Conservation (phyloP, 495 filamentous ascomycete species). For the Penicillium parvum region DNA sequence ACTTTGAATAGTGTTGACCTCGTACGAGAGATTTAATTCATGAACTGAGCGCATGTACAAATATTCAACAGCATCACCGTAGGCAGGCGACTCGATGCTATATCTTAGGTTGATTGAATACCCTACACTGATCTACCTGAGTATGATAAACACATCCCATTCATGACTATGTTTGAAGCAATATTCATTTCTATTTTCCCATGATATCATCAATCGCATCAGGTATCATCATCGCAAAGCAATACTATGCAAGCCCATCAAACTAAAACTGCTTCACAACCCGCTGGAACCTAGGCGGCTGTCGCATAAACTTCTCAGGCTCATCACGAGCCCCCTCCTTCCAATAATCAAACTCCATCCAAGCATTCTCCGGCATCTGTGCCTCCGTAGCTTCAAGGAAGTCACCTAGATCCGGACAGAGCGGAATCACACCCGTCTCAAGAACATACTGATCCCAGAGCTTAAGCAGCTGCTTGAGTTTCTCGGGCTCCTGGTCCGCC, state of each 20-base stretch:
- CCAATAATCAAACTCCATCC: conserved; percentile 70
- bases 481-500: conserved; percentile 55
- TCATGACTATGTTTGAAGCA: neutral
- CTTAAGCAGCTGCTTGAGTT: conserved; percentile 44
- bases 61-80: too few relatives aligned
- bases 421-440: conserved; percentile 54
- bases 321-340: conserved; percentile 55
- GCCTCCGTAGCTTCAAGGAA: conserved; percentile 56
- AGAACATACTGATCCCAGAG: conserved; percentile 57
- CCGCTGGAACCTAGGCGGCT: conserved; percentile 48
- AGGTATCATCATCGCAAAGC: conserved; percentile 5
- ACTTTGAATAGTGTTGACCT: conserved; percentile 3
- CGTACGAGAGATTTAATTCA: too few relatives aligned
- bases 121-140: too few relatives aligned
- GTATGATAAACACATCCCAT: too few relatives aligned
- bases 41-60: too few relatives aligned
- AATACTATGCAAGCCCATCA: neutral
- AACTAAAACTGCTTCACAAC: conserved; percentile 44
- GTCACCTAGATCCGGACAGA: conserved; percentile 38
- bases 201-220: conserved; percentile 4
- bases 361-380: conserved; percentile 63
- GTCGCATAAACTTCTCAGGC: conserved; percentile 50
- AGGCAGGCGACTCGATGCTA: too few relatives aligned
- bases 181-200: conserved; percentile 8
- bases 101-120: too few relatives aligned